These are phyloP conservation scores for Boletus pseudo-olivaceus DNA, from an alignment of 768 basidiomycete species.

Conservation along the genomic window DNA sequence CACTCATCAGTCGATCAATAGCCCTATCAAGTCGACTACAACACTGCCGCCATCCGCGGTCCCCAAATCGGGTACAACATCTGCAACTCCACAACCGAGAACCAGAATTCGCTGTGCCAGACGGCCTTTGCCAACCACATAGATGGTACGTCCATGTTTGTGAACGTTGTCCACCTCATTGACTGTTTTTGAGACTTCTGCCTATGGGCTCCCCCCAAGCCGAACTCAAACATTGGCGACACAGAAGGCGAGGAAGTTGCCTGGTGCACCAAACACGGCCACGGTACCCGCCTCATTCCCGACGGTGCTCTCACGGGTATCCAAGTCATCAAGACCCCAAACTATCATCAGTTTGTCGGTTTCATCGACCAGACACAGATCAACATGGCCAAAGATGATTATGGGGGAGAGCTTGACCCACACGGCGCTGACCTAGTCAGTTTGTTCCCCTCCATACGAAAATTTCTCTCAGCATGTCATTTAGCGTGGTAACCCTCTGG, in stretches of 20 bases:
- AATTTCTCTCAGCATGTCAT: conserved; percentile 14
- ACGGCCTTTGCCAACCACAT: conserved; percentile 63
- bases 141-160: conserved; percentile 27
- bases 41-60: conserved; percentile 45
- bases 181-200: conserved; percentile 54
- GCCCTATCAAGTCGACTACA: conserved; percentile 50
- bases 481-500: conserved; percentile 78
- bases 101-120: conserved; percentile 63
- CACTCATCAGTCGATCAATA: conserved; percentile 12
- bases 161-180: not conserved
- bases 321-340: conserved; percentile 57
- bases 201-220: conserved; percentile 55
- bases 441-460: conserved; percentile 8
- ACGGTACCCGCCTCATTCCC: conserved; percentile 75
- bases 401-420: conserved; percentile 76
- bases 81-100: conserved; percentile 65
- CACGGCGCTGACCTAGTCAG: conserved; percentile 63
- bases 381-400: conserved; percentile 51
- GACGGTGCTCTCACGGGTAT: conserved; percentile 58
- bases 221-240: conserved; percentile 54
- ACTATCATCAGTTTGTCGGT: conserved; percentile 60
- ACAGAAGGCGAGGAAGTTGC: conserved; percentile 71
- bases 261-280: conserved; percentile 70
- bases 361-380: conserved; percentile 63
- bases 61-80: conserved; percentile 61